Evolutionary conservation across 2,329 filamentous ascomycete genomes (phyloP).

Genomic region (Saccharata proteae): DNA sequence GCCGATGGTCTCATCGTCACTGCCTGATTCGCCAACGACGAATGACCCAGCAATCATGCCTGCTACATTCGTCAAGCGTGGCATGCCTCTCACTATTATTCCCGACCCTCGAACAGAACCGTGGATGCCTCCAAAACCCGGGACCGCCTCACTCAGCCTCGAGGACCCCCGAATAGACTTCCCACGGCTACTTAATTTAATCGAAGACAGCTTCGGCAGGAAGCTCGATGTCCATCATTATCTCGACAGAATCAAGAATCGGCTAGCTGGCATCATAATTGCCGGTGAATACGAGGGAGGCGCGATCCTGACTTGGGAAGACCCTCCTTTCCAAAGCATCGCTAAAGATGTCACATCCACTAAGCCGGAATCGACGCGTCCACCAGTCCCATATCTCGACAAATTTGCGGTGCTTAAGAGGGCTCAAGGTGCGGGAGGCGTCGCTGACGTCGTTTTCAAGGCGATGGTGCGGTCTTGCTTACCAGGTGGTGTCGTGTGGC

Average conservation of each 20-base stretch:
- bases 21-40: constrained; percentile 45
- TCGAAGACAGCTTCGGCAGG: constrained; percentile 85
- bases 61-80: constrained; percentile 79
- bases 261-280: constrained; percentile 82
- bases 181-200: constrained; percentile 68
- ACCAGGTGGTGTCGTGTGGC: constrained; percentile 81
- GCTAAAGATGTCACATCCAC: constrained; percentile 23
- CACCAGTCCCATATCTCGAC: constrained; percentile 81
- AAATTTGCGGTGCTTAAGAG: constrained; percentile 91
- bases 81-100: constrained; percentile 77
- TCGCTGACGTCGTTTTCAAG: constrained; percentile 93
- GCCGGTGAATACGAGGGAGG: constrained; percentile 95
- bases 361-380: constrained; percentile 33
- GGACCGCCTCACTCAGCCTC: constrained; percentile 51
- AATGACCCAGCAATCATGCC: constrained; percentile 27
- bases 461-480: constrained; percentile 88
- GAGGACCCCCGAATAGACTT: constrained; percentile 76
- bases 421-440: constrained; percentile 79
- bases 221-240: constrained; percentile 78
- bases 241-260: constrained; percentile 63
- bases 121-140: constrained; percentile 56
- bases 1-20: constrained; percentile 79
- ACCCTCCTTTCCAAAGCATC: constrained; percentile 35
- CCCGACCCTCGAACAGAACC: constrained; percentile 53
- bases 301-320: constrained; percentile 90